Conservation (phyloP, 495 filamentous ascomycete species). For the Evernia prunastri region DNA sequence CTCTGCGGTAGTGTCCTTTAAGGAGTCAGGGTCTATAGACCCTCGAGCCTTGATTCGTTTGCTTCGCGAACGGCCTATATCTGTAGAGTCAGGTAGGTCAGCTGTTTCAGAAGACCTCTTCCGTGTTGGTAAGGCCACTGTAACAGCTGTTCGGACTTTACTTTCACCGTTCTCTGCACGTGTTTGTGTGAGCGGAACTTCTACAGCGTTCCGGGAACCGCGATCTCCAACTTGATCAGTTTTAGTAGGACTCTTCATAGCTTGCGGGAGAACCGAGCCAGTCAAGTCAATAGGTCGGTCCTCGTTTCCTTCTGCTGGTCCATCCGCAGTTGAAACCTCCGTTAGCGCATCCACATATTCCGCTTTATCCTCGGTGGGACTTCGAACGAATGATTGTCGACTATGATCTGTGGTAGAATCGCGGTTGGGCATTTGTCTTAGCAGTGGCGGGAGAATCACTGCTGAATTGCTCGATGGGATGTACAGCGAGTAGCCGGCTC, state of each 20-base stretch:
- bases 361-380: background rate
- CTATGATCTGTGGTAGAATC: background rate
- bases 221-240: background rate
- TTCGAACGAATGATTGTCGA: background rate
- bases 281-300: constrained; percentile 3
- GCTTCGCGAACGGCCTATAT: constrained; percentile 66
- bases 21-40: constrained; percentile 50
- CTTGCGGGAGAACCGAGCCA: background rate
- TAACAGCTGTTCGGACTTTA: background rate
- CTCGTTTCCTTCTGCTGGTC: background rate
- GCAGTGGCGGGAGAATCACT: background rate
- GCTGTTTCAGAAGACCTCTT: constrained; percentile 48
- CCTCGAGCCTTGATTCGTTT: constrained; percentile 77
- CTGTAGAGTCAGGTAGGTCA: constrained; percentile 43
- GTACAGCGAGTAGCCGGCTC: constrained; percentile 35
- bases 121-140: constrained; percentile 30
- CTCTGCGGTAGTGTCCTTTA: constrained; percentile 48
- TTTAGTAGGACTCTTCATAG: constrained; percentile 3
- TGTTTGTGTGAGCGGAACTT: background rate
- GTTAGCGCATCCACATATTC: constrained; percentile 4
- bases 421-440: background rate
- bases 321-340: background rate
- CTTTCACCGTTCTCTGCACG: background rate
- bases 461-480: constrained; percentile 24
- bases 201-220: background rate